phyloP scores from a whole-genome alignment of 352 stramenopile genomes.

The Phytophthora idaei region DNA sequence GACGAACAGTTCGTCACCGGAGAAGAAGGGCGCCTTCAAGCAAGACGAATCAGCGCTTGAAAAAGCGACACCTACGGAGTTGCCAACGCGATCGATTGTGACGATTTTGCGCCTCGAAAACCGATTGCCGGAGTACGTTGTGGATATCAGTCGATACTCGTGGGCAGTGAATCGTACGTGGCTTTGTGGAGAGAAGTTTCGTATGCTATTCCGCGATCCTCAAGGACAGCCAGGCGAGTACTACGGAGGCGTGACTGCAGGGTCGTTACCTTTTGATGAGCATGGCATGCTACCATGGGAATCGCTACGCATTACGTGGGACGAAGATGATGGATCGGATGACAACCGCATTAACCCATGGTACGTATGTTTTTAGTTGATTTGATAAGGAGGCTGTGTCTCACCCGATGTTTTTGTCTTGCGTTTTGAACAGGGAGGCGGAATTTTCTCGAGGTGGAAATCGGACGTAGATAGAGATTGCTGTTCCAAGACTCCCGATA shows the following conservation, averaged over 20 bases:
- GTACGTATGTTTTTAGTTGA: conserved; percentile 36
- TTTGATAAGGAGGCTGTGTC: conserved; percentile 8
- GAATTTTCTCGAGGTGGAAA: conserved; percentile 43
- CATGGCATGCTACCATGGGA: conserved; percentile 83
- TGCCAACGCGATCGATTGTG: conserved; percentile 44
- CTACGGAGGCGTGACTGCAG: conserved; percentile 68
- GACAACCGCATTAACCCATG: conserved; percentile 87
- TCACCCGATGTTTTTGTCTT: conserved; percentile 19
- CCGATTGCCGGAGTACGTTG: conserved; percentile 72
- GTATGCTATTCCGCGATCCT: conserved; percentile 78
- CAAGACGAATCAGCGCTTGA: conserved; percentile 6
- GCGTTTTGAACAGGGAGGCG: conserved; percentile 50
- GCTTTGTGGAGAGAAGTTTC: conserved; percentile 72
- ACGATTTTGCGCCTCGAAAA: conserved; percentile 86
- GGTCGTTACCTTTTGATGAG: conserved; percentile 61
- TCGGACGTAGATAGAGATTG: conserved; percentile 35
- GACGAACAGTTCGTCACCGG: conserved; percentile 3
- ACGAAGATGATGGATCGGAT: conserved; percentile 84
- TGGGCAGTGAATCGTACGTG: conserved; percentile 61
- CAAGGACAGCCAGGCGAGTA: conserved; percentile 75
- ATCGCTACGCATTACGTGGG: conserved; percentile 79
- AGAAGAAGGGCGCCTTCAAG: conserved; percentile 16
- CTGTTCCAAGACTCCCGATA: conserved; percentile 12
- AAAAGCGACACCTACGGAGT: conserved; percentile 1
- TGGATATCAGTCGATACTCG: conserved; percentile 74